Base-by-base conservation (phyloP, 179 eudicot genomes). In the Drosera spatulata region DNA sequence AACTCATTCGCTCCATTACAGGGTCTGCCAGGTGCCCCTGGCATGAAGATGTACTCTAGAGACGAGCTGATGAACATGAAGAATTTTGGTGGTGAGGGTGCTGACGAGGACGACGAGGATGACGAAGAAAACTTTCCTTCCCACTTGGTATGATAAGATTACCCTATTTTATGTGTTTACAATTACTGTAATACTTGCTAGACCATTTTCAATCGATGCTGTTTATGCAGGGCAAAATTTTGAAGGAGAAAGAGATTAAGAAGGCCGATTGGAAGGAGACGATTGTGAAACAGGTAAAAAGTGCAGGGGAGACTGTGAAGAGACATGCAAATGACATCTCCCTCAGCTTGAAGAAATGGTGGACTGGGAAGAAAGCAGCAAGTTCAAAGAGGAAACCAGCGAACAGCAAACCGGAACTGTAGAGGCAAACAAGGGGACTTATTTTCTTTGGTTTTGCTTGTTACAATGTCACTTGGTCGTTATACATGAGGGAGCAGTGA, bases 1-100 rank as follows among this genome's bases (percentile, higher is more conserved):
- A 55, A 10, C 56, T 12, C 14, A 3, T 58, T 15, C 58, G 41
- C 22, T 62, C 43, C 14, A 12, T 5, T 66, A 58, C 63, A 91
- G 99, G 95, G 99, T 61, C 82, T 93, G 77, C 99, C 97, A 47
- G 99, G 99, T 69, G 97, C 99, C 9, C 97, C 99, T 2, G 81
- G 88, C 66, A 93, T 89, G 97, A 79, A 93, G 69, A 89, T 89
- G 99, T 93, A 82, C 69, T 93, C 95, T 0, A 65, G 99, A 77
- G 99, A 93, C 53, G 95, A 93, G 61, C 73, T 93, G 70, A 89
- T 85, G 97, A 81, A 79, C 70, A 69, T 60, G 72, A 59, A 80
- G 40, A 82, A 81, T 60, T 66, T 84, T 10, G 95, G 90, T 12
- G 67, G 60, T 48, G 90, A 81, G 69, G 87, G 80, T 61, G 93